A percentile compares a stretch with the other conserved stretches of the same genome.
Evolutionary conservation across 805 yeast genomes (phyloP).

Genomic region (Wickerhamomyces chaumierensis): DNA sequence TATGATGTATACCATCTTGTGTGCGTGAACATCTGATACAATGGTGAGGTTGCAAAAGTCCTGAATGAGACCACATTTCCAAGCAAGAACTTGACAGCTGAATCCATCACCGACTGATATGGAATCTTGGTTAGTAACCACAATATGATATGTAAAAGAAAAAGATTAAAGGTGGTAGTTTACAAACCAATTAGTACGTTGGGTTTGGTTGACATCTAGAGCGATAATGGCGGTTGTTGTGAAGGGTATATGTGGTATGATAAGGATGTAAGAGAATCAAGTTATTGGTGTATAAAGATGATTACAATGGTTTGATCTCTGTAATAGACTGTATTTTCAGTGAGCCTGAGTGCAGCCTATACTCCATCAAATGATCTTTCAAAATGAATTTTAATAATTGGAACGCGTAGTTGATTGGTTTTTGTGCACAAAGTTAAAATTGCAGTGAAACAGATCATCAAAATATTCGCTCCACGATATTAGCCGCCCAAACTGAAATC

Average conservation of each 20-base stretch:
- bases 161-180: background rate
- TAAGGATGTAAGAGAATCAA: background rate
- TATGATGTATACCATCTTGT: background rate
- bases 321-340: too few relatives aligned
- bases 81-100: constrained; percentile 1
- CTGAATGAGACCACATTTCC: constrained; percentile 1
- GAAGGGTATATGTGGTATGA: background rate
- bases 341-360: too few relatives aligned
- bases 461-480: background rate
- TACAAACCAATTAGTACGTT: constrained; percentile 1
- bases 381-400: too few relatives aligned
- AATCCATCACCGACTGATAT: constrained; percentile 6
- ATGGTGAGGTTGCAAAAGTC: background rate
- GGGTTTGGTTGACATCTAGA: background rate
- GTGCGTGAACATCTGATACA: background rate
- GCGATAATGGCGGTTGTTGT: background rate
- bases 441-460: too few relatives aligned
- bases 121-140: background rate
- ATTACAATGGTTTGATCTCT: too few relatives aligned
- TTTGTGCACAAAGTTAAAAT: too few relatives aligned
- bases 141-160: background rate
- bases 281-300: background rate
- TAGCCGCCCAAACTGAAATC: too few relatives aligned
- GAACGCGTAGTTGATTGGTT: too few relatives aligned
- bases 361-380: too few relatives aligned